These are phyloP conservation scores for Quercus tomentella DNA, from an alignment of 331 rosid genomes.

Conservation along the genomic window DNA sequence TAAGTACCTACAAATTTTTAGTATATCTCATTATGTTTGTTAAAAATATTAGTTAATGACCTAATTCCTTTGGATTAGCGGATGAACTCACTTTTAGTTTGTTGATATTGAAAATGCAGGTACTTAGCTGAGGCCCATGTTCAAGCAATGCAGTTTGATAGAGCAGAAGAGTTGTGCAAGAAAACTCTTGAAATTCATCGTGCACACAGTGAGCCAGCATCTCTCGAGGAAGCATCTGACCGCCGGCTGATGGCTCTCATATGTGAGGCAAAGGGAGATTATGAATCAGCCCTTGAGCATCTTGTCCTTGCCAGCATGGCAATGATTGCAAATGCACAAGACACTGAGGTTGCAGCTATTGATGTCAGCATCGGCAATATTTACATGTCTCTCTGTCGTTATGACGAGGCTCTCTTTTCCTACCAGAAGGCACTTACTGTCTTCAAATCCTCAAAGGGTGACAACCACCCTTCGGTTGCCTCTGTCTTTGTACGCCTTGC, in stretches of 20 bases:
- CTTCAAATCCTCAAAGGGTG: constrained; percentile 85
- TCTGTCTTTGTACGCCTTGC: constrained; percentile 93
- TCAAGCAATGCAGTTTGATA: constrained; percentile 98
- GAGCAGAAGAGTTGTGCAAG: constrained; percentile 87
- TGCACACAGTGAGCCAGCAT: constrained; percentile 94
- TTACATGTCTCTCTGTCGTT: constrained; percentile 95
- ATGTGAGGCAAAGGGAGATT: constrained; percentile 89
- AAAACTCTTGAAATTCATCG: constrained; percentile 89
- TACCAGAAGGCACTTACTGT: constrained; percentile 99
- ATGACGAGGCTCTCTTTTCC: constrained; percentile 94
- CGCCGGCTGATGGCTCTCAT: constrained; percentile 89
- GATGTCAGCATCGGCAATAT: constrained; percentile 96
- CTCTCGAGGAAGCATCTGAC: constrained; percentile 99
- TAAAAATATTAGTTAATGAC: not conserved
- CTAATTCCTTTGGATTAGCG: not conserved
- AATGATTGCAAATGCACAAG: constrained; percentile 92
- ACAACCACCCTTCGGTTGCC: constrained; percentile 90
- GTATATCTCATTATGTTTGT: not conserved
- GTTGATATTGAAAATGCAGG: constrained; percentile 37
- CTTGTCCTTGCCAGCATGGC: constrained; percentile 99
- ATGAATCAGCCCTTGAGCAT: constrained; percentile 85
- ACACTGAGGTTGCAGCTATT: constrained; percentile 88
- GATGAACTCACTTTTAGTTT: not conserved
- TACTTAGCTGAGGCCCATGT: constrained; percentile 97
- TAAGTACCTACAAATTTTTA: not conserved